phyloP scores from a whole-genome alignment of 257 asterid genomes.

The Cinchona pubescens region DNA sequence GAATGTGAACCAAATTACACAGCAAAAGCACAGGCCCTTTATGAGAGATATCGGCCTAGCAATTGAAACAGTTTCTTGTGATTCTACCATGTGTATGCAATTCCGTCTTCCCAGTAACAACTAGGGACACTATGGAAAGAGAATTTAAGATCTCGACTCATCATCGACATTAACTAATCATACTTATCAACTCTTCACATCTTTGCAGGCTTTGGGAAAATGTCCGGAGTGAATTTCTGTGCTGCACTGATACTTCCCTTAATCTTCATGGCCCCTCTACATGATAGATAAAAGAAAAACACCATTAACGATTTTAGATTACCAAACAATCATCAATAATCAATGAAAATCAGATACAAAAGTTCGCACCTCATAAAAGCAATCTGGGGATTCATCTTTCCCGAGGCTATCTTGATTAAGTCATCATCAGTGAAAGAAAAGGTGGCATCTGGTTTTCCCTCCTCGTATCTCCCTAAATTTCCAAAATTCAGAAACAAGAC shows the following conservation, averaged over 20 bases:
- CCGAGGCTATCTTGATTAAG: slow-evolving; percentile 41
- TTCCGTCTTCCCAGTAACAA: neutral
- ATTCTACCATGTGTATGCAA: neutral
- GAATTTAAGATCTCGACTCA: neutral
- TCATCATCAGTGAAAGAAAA: slow-evolving; percentile 87
- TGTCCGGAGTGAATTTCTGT: slow-evolving; percentile 86
- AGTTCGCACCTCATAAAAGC: slow-evolving; percentile 56
- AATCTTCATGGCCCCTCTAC: slow-evolving; percentile 83
- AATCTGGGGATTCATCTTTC: slow-evolving; percentile 56
- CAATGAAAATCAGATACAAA: slow-evolving; percentile 13
- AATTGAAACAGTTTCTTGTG: neutral
- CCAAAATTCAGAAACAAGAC: neutral
- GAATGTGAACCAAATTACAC: slow-evolving; percentile 6
- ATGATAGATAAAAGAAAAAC: slow-evolving; percentile 11
- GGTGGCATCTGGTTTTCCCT: slow-evolving; percentile 91
- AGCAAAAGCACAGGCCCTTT: neutral
- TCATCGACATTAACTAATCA: slow-evolving; percentile 3
- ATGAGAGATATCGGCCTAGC: neutral
- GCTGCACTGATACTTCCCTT: slow-evolving; percentile 94
- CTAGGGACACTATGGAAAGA: neutral
- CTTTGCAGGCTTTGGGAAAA: slow-evolving; percentile 96
- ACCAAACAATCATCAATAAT: neutral
- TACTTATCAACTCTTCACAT: slow-evolving; percentile 49
- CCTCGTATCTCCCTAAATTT: slow-evolving; percentile 63
- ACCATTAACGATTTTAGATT: neutral